These are phyloP conservation scores for Mikania micrantha DNA, from an alignment of 129 eudicot genomes.

Conservation along the genomic window DNA sequence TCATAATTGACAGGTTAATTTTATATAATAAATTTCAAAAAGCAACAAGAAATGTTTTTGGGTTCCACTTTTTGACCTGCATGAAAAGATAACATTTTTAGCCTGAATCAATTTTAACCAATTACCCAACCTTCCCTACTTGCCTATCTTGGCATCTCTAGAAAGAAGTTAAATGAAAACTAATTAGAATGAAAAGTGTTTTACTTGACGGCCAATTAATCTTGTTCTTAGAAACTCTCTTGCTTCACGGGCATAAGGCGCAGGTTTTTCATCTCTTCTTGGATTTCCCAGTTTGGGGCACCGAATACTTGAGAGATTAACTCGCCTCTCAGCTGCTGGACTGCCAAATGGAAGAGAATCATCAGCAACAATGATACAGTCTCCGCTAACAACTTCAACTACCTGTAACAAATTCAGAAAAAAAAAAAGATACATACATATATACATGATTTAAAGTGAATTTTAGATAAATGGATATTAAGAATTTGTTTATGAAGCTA, in stretches of 20 bases:
- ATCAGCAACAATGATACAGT: conserved; percentile 88
- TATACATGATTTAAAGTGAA: not conserved
- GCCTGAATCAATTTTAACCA: not conserved
- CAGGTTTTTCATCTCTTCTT: conserved; percentile 67
- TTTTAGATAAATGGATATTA: not conserved
- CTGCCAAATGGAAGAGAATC: conserved; percentile 90
- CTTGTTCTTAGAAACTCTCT: conserved; percentile 71
- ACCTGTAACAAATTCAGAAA: conserved; percentile 39
- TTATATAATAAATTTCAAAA: not conserved
- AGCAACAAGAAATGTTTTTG: not conserved
- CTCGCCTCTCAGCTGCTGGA: conserved; percentile 94
- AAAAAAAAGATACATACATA: no score
- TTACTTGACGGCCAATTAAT: conserved; percentile 77
- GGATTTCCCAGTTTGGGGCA: conserved; percentile 93
- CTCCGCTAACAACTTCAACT: conserved; percentile 92
- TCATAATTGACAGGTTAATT: not conserved
- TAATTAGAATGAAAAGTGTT: not conserved
- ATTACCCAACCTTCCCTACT: not conserved
- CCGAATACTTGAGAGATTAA: conserved; percentile 92
- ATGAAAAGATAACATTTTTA: not conserved
- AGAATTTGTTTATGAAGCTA: not conserved
- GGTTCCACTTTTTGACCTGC: not conserved
- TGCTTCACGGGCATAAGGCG: conserved; percentile 91
- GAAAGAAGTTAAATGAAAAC: not conserved
- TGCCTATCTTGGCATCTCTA: not conserved